Evolutionary conservation across 768 basidiomycete species (phyloP).

Genomic region (Tricholoma furcatifolium): DNA sequence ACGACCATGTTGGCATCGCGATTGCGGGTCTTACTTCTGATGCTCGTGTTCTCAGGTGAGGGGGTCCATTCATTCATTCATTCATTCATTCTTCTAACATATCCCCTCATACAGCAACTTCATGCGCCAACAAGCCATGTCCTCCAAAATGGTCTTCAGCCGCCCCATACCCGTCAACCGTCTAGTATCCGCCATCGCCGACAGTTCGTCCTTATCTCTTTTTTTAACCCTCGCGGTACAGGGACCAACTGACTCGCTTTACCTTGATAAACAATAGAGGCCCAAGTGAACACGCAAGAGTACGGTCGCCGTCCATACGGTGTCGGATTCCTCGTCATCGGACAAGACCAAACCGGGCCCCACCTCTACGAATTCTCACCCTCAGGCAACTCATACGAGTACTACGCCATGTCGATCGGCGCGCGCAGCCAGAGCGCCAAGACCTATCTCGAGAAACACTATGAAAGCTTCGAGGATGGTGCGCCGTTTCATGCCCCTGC

Average conservation of each 20-base stretch:
- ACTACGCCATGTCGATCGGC: slow-evolving; percentile 98
- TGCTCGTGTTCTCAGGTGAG: slow-evolving; percentile 92
- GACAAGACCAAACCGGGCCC: slow-evolving; percentile 93
- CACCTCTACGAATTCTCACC: slow-evolving; percentile 99
- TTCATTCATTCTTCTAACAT: background rate
- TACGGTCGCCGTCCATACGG: slow-evolving; percentile 97
- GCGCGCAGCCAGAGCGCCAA: slow-evolving; percentile 98
- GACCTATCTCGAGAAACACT: slow-evolving; percentile 96
- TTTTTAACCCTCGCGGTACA: background rate
- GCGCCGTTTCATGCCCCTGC: too few species aligned
- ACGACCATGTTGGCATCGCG: slow-evolving; percentile 98
- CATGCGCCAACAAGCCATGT: slow-evolving; percentile 99
- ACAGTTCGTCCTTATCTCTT: slow-evolving; percentile 60
- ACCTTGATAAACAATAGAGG: slow-evolving; percentile 55
- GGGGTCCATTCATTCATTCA: background rate
- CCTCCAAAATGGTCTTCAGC: slow-evolving; percentile 92
- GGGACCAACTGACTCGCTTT: background rate
- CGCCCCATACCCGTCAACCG: slow-evolving; percentile 93
- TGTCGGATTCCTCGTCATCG: slow-evolving; percentile 97
- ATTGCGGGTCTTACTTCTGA: slow-evolving; percentile 99
- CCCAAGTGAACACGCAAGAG: slow-evolving; percentile 98
- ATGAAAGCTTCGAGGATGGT: slow-evolving; percentile 85
- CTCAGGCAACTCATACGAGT: slow-evolving; percentile 95
- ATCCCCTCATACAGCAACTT: slow-evolving; percentile 73
- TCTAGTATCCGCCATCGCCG: slow-evolving; percentile 90